Evolutionary conservation across 495 filamentous ascomycete species (phyloP).

Genomic region (Immersiella caudata): DNA sequence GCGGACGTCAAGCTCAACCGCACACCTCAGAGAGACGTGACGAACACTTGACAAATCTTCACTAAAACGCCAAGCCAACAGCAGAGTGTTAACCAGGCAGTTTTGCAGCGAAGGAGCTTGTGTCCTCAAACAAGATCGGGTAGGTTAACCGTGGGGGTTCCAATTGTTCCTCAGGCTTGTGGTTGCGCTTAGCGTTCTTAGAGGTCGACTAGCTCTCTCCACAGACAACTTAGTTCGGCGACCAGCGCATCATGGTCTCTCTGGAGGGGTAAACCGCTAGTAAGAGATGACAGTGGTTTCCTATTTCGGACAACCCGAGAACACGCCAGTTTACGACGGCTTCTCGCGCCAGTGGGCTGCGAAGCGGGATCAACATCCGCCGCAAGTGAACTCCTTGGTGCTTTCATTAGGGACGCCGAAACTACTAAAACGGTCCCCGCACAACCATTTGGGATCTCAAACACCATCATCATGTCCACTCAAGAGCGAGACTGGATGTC

Average conservation of each 20-base stretch:
- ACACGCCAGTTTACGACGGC: background rate
- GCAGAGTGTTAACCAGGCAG: background rate
- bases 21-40: too few relatives aligned
- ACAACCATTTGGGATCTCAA: background rate
- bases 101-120: background rate
- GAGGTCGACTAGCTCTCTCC: background rate
- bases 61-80: background rate
- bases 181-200: background rate
- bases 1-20: background rate
- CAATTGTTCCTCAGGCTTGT: background rate
- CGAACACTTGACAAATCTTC: background rate
- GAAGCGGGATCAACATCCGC: background rate
- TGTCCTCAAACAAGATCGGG: background rate
- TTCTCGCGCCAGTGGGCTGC: background rate
- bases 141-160: constrained; percentile 10
- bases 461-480: background rate
- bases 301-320: constrained; percentile 9
- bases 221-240: background rate
- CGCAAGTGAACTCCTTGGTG: background rate
- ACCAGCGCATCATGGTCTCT: background rate
- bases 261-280: too few relatives aligned
- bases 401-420: background rate
- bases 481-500: background rate
- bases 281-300: background rate
- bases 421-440: background rate